Conservation (phyloP, 305 asterid species). For the Rubia tinctorum region DNA sequence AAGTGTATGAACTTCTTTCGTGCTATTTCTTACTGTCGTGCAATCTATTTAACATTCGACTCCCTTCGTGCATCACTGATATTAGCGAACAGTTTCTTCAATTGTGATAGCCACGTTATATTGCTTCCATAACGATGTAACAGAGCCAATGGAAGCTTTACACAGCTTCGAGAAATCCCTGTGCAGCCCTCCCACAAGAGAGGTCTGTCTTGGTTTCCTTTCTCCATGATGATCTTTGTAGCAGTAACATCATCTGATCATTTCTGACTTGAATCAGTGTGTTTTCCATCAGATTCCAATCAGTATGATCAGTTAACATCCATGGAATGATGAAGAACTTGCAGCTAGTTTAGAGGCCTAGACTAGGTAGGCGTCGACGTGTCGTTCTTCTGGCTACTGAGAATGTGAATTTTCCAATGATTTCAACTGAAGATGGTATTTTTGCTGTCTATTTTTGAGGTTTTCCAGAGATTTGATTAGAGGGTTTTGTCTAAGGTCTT, state of each 20-base stretch:
- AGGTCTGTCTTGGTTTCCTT: not conserved
- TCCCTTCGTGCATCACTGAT: not conserved
- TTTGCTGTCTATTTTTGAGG: not conserved
- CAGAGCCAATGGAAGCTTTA: conserved; percentile 11
- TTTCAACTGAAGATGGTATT: not conserved
- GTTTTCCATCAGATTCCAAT: conserved; percentile 9
- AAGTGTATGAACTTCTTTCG: not conserved
- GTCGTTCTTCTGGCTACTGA: not conserved
- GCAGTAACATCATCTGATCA: not conserved
- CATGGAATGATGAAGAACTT: not conserved
- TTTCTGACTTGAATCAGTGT: not conserved
- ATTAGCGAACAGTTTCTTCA: not conserved
- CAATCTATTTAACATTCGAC: not conserved
- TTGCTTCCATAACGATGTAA: not conserved
- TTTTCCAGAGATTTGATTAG: not conserved
- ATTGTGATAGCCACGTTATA: not conserved
- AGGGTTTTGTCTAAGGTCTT: not conserved
- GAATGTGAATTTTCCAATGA: not conserved
- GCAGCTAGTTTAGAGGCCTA: conserved; percentile 3
- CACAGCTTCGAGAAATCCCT: not conserved
- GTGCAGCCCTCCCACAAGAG: not conserved
- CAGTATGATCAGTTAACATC: conserved; percentile 13
- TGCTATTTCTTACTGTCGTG: not conserved
- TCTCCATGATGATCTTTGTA: conserved; percentile 7
- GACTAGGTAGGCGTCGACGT: conserved; percentile 18